Base-by-base conservation (phyloP, 2,329 filamentous ascomycete genomes). In the Pseudohalonectria lignicola region DNA sequence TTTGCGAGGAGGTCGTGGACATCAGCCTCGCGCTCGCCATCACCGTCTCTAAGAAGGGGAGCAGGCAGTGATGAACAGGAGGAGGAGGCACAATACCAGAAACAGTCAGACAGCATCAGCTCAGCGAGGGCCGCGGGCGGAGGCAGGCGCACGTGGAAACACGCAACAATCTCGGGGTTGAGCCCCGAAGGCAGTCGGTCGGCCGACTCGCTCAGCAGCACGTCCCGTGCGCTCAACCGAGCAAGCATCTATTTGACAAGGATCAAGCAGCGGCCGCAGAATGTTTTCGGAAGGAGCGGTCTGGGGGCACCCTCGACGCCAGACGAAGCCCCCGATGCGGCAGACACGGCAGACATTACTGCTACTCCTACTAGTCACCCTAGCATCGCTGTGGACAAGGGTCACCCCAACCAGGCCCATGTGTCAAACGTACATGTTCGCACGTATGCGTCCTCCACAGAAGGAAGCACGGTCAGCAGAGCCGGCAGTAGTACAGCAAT, bases 1-100 rank as follows among this genome's bases (percentile, higher is more conserved):
- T 66, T 73, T 48, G 63, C 70, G 8, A 66, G 61, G 44, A 63
- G 66, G 37, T 67, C 69, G 30, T 76, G 70, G 71, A 66, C 67
- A 16, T 53, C 63, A 4, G 53, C 60, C 28, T 71, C 71, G 25
- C 60, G 65, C 13, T 69, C 68, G 2, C 63, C 69, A 0, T 69
- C 69, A 3, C 66, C 70, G 7, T 46, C 41, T 45, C 44, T 42
- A 57, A 50, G 47, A 49, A 34, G 34, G 41, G 42, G 50, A 31
- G 42, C 48, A 30, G n/a, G 18, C 34, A 17, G 23, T 39, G 28
- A 21, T 34, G 25, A 40, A 41, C 31, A 29, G 36, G n/a, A 49
- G n/a, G n/a, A n/a, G n/a, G n/a, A n/a, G n/a, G n/a, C n/a, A n/a
- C n/a, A n/a, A n/a, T n/a, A n/a, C n/a, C n/a, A n/a, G n/a, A n/a